A percentile compares a stretch with the other conserved stretches of the same genome.
phyloP scores from a whole-genome alignment of 441 rosid species.

The Cnidoscolus chayamansa region DNA sequence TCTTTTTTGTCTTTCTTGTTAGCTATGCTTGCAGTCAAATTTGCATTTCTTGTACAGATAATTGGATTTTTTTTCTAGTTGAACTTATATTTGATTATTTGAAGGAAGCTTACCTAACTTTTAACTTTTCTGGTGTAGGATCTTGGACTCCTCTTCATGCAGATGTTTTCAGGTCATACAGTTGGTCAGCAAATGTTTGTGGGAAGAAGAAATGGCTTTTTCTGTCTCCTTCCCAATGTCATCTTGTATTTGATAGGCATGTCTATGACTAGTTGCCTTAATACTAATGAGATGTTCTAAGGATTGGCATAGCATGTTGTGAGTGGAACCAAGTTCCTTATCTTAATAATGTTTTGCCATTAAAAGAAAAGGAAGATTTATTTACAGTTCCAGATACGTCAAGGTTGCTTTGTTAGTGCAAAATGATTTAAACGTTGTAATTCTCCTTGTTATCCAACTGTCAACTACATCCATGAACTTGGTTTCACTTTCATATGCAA shows the following conservation, averaged over 20 bases:
- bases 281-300: neutral
- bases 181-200: slow-evolving; percentile 94
- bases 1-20: slow-evolving; percentile 16
- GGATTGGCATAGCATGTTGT: neutral
- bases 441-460: neutral
- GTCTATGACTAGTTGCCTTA: slow-evolving; percentile 11
- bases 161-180: slow-evolving; percentile 93
- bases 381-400: neutral
- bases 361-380: neutral
- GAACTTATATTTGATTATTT: slow-evolving; percentile 6
- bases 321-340: slow-evolving; percentile 7
- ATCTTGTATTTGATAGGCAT: slow-evolving; percentile 79
- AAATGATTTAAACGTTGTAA: neutral
- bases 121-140: slow-evolving; percentile 46
- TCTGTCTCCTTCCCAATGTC: slow-evolving; percentile 63
- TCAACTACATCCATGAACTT: neutral
- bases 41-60: neutral
- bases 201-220: slow-evolving; percentile 89
- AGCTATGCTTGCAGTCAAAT: slow-evolving; percentile 9
- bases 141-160: slow-evolving; percentile 98
- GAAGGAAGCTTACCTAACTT: slow-evolving; percentile 13
- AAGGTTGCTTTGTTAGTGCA: neutral
- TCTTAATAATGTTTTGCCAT: neutral
- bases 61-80: slow-evolving; percentile 10
- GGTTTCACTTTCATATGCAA: neutral